These are phyloP conservation scores for Pistacia integerrima DNA, from an alignment of 345 rosid genomes.

Conservation along the genomic window DNA sequence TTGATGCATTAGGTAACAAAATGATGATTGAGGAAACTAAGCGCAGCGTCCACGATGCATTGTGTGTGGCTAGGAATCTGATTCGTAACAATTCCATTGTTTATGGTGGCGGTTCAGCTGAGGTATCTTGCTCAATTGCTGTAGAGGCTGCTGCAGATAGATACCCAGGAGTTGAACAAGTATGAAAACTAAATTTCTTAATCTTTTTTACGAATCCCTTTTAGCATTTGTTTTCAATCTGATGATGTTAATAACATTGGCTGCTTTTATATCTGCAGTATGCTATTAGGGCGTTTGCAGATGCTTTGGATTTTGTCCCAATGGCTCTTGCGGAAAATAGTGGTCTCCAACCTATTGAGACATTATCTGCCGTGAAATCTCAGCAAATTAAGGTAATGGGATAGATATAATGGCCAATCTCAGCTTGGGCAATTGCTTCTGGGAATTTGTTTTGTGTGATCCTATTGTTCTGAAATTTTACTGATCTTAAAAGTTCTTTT, in stretches of 20 bases:
- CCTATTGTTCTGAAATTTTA: background rate
- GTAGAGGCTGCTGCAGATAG: slow-evolving; percentile 93
- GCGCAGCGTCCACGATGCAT: slow-evolving; percentile 93
- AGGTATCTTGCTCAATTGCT: slow-evolving; percentile 87
- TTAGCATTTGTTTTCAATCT: background rate
- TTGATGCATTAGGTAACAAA: slow-evolving; percentile 72
- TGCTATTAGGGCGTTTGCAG: slow-evolving; percentile 91
- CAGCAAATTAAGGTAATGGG: slow-evolving; percentile 80
- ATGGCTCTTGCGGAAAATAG: slow-evolving; percentile 99
- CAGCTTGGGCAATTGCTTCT: background rate
- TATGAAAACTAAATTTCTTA: slow-evolving; percentile 9
- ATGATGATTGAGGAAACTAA: slow-evolving; percentile 99
- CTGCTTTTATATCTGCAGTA: slow-evolving; percentile 51
- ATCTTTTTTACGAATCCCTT: background rate
- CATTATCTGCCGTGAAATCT: slow-evolving; percentile 88
- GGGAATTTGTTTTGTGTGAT: background rate
- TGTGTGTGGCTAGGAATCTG: slow-evolving; percentile 94
- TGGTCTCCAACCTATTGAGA: slow-evolving; percentile 94
- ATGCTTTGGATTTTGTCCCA: slow-evolving; percentile 83
- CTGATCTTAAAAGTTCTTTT: background rate
- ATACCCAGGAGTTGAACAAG: slow-evolving; percentile 98
- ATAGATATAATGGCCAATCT: too few relatives aligned
- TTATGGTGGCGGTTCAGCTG: slow-evolving; percentile 97
- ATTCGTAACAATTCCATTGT: slow-evolving; percentile 91
- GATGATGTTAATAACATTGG: background rate